phyloP scores from a whole-genome alignment of 2,329 filamentous ascomycete species.

The Scedosporium apiospermum region DNA sequence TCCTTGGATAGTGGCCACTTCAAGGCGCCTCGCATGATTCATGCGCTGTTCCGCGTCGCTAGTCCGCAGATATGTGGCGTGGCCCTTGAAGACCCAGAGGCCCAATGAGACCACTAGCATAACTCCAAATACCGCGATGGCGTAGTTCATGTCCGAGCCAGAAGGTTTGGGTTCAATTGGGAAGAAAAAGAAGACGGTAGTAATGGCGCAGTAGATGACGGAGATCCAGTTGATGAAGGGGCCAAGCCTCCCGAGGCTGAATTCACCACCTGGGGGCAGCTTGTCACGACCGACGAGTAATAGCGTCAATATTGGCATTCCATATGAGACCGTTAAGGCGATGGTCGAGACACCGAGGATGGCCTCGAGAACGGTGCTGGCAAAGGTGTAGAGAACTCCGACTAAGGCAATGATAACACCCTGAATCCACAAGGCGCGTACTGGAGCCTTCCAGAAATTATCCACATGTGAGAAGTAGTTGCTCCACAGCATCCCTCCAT shows the following conservation, averaged over 20 bases:
- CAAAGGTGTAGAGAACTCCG: constrained; percentile 45
- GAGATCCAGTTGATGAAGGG: constrained; percentile 36
- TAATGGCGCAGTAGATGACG: constrained; percentile 40
- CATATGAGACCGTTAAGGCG: too few species aligned
- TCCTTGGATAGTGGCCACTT: too few species aligned
- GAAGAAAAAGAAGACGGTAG: constrained; percentile 47
- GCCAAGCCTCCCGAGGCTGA: constrained; percentile 35
- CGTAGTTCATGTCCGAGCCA: constrained; percentile 45
- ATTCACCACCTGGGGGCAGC: constrained; percentile 33
- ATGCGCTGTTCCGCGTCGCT: too few species aligned
- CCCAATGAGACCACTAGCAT: constrained; percentile 39
- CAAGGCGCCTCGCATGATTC: too few species aligned
- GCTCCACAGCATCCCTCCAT: constrained; percentile 20
- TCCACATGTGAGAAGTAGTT: constrained; percentile 21
- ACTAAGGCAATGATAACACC: constrained; percentile 31
- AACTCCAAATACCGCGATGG: constrained; percentile 45
- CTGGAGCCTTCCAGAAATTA: constrained; percentile 40
- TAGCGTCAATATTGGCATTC: constrained; percentile 37
- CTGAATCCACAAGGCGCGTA: constrained; percentile 41
- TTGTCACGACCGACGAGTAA: constrained; percentile 41
- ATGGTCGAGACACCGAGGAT: too few species aligned
- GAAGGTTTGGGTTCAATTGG: constrained; percentile 33
- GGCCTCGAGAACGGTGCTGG: too few species aligned
- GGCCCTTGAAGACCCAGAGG: constrained; percentile 42
- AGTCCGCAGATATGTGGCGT: constrained; percentile 18